Base-by-base conservation (phyloP, 108 stramenopile genomes). In the Cyclotella sp. region DNA sequence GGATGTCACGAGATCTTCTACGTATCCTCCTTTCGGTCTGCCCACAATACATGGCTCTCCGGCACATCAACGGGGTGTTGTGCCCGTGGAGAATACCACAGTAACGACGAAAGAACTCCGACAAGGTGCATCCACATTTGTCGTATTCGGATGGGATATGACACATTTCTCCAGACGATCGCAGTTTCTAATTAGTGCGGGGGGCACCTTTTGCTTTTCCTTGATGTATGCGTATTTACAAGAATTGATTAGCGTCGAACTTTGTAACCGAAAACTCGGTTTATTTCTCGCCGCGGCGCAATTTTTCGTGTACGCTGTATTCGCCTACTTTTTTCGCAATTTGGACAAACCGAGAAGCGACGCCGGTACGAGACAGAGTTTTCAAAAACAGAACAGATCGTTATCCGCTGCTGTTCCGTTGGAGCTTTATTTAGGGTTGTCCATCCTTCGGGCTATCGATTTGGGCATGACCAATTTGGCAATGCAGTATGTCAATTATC, bases 401-500 rank as follows among this genome's bases (percentile, higher is more conserved):
- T 29, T 68, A 19, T 44, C 28, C 8, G 44, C 18, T 14, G 64
- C 70, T 28, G 91, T 96, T 3, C 95, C 95, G 0, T 62, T 93
- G 9, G 68, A 70, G 21, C 34, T 91, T 24, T 96, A 96, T 69
- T n/a, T 96, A 3, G 89, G 89, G 14, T 64, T 96, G 11, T 90
- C 89, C 3, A 52, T 93, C 8, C 74, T 97, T 18, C 84, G 96
- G 13, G 93, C 96, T 4, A 83, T 97, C 28, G 96, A 97, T 69
- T 63, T 95, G 67, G 92, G 78, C 9, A 89, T 94, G 91, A 97
- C 96, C 16, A 97, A 97, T 72, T 39, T 93, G 57, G 92, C 94
- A 1, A 95, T 97, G 96, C 90, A 93, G 74, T 97, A 94, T 66
- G 86, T 97, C 45, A 95, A 95, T 76, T 97, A 97, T 72, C 96